Percentiles rank a stretch among this genome's conserved stretches.
Evolutionary conservation across 2,329 filamentous ascomycete genomes (phyloP).

Genomic region (Cordyceps farinosa): DNA sequence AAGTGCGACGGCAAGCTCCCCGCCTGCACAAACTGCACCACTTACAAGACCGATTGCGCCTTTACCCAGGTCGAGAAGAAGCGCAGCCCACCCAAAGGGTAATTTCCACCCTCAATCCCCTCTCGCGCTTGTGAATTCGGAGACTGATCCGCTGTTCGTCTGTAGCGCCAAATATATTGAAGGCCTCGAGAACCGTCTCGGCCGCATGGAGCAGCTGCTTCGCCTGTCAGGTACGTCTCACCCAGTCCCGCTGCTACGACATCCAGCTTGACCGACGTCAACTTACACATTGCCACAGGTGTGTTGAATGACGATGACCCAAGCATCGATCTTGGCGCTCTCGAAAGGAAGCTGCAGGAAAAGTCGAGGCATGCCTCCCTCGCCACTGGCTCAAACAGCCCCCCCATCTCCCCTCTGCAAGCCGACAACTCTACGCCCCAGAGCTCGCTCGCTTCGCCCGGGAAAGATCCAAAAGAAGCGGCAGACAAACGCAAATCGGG

Average conservation of each 20-base stretch:
- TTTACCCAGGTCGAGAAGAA: slow-evolving; percentile 99
- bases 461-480: slow-evolving; percentile 37
- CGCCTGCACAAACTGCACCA: slow-evolving; percentile 90
- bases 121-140: neutral
- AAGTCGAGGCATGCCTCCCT: slow-evolving; percentile 52
- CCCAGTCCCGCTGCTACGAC: neutral
- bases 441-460: slow-evolving; percentile 53
- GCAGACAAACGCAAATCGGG: slow-evolving; percentile 31
- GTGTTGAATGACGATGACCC: slow-evolving; percentile 81
- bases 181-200: slow-evolving; percentile 87
- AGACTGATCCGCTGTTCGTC: slow-evolving; percentile 21
- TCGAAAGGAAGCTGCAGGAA: slow-evolving; percentile 72
- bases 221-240: slow-evolving; percentile 65
- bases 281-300: slow-evolving; percentile 39
- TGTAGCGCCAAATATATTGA: slow-evolving; percentile 93
- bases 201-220: slow-evolving; percentile 91
- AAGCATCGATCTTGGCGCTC: slow-evolving; percentile 79
- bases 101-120: slow-evolving; percentile 29
- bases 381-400: slow-evolving; percentile 38
- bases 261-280: neutral
- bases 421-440: slow-evolving; percentile 45
- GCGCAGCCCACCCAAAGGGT: slow-evolving; percentile 94
- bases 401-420: slow-evolving; percentile 50
- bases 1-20: slow-evolving; percentile 97
- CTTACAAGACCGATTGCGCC: slow-evolving; percentile 96